Evolutionary conservation across 768 basidiomycete genomes (phyloP), one percentile per base, ranked within the genome.

Genomic region (Chalciporus sphaerocephalus): DNA sequence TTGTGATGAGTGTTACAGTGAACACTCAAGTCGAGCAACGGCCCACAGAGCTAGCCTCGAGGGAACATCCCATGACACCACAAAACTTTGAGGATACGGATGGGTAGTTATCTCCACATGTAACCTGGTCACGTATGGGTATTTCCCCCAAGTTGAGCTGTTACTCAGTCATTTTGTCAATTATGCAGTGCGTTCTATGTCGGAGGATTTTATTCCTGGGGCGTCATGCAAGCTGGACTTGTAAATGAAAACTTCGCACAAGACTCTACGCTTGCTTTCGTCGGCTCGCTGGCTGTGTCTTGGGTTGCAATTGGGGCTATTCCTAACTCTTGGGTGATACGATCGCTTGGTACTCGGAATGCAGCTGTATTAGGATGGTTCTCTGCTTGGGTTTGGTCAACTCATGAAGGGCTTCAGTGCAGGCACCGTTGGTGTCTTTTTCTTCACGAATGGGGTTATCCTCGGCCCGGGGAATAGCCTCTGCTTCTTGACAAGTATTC

Each of bases 51-150:
- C 30, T 28, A 9, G 5, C 44, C 6, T 10, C 32, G 15, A 12
- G 6, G 10, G 24, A 28, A 21, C 10, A 30, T 27, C 9, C 35
- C 34, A 32, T 40, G 17, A 22, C 33, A 12, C n/a, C 35, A 9
- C 44, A 46, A 10, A 41, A 17, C 23, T 24, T 44, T 61, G 65
- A 4, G 62, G 61, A n/a, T 64, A 66, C 25, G 65, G 60, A 17
- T 69, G 64, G 62, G 58, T 60, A 2, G 54, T 67, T 12, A 57
- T 67, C 30, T 58, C 57, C 12, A 57, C 53, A 2, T 69, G 64
- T 42, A 51, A 58, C 43, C 41, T 60, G 43, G 54, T 57, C 50
- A 43, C 52, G 66, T 66, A 46, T 23, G 60, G 22, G 32, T 24
- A 36, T 9, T 27, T 38, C 40, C 38, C 25, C 21, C 12, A 4